Percentiles rank a stretch among this genome's conserved stretches.
Conservation (phyloP, 805 yeast species). For the Ogataea ganodermae region DNA sequence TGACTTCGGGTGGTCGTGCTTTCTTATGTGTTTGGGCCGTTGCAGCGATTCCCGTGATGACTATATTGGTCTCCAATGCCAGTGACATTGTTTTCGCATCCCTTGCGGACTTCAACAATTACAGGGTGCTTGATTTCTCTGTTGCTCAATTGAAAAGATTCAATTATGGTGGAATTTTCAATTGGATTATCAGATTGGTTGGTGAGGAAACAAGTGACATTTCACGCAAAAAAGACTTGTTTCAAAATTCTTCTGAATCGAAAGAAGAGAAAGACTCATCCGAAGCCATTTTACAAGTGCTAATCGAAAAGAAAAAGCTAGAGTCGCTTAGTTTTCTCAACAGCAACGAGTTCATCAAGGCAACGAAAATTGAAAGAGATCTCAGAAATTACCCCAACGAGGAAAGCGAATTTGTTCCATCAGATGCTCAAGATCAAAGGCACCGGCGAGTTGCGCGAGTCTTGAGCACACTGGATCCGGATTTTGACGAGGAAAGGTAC, state of each 20-base stretch:
- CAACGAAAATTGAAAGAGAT: conserved; percentile 22
- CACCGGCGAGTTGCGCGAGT: conserved; percentile 14
- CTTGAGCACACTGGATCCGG: conserved; percentile 21
- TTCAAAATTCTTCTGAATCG: background rate
- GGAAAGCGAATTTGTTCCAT: conserved; percentile 12
- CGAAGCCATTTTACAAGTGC: conserved; percentile 22
- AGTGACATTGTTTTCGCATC: conserved; percentile 58
- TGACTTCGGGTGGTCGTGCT: conserved; percentile 62
- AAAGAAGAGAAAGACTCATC: conserved; percentile 18
- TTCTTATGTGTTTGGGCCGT: conserved; percentile 82
- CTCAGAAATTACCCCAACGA: conserved; percentile 27
- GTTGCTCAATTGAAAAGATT: conserved; percentile 2
- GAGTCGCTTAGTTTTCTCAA: conserved; percentile 22
- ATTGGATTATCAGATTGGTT: conserved; percentile 6
- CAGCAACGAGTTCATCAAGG: conserved; percentile 16
- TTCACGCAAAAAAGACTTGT: background rate
- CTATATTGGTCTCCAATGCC: conserved; percentile 69
- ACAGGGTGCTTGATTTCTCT: conserved; percentile 17
- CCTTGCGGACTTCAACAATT: conserved; percentile 23
- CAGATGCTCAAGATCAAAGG: background rate
- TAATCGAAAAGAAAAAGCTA: conserved; percentile 20
- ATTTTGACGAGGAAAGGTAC: conserved; percentile 20
- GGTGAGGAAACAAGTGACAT: conserved; percentile 11
- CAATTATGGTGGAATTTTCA: conserved; percentile 11
- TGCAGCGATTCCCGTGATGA: conserved; percentile 84